Evolutionary conservation across 177 flowering plant genomes (phyloP), one percentile per base, ranked within the genome.

Genomic region (Tripterygium wilfordii): DNA sequence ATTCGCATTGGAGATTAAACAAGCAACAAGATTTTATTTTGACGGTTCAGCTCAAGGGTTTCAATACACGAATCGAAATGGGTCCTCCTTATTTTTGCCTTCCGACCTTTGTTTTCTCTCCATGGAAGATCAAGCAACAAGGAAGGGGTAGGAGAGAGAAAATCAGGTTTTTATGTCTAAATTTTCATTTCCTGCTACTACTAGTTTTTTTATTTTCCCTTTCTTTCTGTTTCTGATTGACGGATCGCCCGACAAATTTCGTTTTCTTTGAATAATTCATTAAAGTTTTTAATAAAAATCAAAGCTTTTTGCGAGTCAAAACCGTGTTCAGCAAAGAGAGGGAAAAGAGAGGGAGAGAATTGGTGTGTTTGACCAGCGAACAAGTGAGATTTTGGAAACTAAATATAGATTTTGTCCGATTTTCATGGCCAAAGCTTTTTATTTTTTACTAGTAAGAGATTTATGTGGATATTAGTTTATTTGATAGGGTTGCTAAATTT

Each of bases 1-100:
- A n/a, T n/a, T 63, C 62, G 68, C 68, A 63, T 63, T 63, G 62
- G 66, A 62, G 22, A 21, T 40, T 16, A 8, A 21, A 24, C 45
- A 29, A 32, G 7, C 24, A 36, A 16, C 23, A 32, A 39, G 32
- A 17, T 12, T 13, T 19, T 16, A 41, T 39, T 38, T 30, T 30
- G 12, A 30, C 33, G 33, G 8, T 6, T 6, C 12, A 12, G 33
- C 33, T 30, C 8, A 12, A 12, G 33, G 12, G 12, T 30, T 30
- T 6, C 33, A 7, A 12, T 6, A 12, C 33, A 6, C 7, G 47
- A 25, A 21, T 30, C 51, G 14, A 54, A 10, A 20, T 16, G 29
- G 51, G 22, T 42, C 33, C 33, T 30, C 33, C 33, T 30, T 12
- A 7, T 30, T 12, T 12, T 12, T 6, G 33, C 33, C 12, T 30